Evolutionary conservation across 345 rosid genomes (phyloP).

Genomic region (Camelina hispida): DNA sequence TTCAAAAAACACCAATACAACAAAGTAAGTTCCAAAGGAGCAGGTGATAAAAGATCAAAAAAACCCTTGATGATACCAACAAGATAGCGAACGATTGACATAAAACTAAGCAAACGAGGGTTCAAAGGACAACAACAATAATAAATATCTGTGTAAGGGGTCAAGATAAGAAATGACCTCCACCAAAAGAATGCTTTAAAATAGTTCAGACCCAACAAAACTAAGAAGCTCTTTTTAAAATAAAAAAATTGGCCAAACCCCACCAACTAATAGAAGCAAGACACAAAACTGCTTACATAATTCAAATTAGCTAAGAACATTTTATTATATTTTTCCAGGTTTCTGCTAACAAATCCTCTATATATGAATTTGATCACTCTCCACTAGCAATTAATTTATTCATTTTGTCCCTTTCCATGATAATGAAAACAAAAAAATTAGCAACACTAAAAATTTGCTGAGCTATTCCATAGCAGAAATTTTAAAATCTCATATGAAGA

Average conservation of each 20-base stretch:
- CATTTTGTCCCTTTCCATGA: conserved; percentile 7
- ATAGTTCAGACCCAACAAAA: conserved; percentile 11
- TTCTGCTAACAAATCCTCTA: conserved; percentile 32
- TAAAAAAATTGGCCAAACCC: conserved; percentile 8
- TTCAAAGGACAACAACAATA: conserved; percentile 8
- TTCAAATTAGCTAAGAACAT: conserved; percentile 15
- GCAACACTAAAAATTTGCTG: neutral
- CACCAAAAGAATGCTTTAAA: neutral
- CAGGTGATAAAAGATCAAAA: conserved; percentile 23
- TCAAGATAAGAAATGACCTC: conserved; percentile 32
- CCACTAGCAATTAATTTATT: conserved; percentile 33
- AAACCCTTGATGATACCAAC: neutral
- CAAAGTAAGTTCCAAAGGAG: conserved; percentile 22
- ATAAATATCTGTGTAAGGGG: conserved; percentile 18
- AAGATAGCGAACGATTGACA: neutral
- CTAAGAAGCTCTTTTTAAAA: neutral
- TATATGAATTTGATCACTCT: conserved; percentile 13
- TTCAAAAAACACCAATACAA: conserved; percentile 22
- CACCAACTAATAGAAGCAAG: conserved; percentile 13
- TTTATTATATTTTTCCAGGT: conserved; percentile 29
- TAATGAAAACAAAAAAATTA: neutral
- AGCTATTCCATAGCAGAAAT: neutral
- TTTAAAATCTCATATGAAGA: neutral
- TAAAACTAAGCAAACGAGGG: neutral
- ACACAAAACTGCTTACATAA: conserved; percentile 19